These are phyloP conservation scores for Gremmenia infestans DNA, from an alignment of 2,329 filamentous ascomycete species.

Conservation along the genomic window DNA sequence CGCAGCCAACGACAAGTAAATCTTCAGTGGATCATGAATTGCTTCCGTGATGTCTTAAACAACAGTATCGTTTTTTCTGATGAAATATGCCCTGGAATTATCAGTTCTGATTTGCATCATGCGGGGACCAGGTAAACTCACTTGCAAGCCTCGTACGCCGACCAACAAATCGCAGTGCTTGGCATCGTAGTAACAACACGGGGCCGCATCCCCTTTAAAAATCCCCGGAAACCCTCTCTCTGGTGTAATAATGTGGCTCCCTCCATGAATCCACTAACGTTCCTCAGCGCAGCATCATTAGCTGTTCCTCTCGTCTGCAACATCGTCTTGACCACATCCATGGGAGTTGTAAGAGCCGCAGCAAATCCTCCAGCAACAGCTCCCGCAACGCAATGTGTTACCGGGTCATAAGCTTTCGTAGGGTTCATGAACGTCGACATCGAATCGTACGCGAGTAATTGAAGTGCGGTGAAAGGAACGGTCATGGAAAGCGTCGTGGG, in stretches of 20 bases:
- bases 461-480: slow-evolving; percentile 92
- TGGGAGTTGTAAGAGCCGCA: slow-evolving; percentile 86
- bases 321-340: slow-evolving; percentile 98
- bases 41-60: slow-evolving; percentile 15
- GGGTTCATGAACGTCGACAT: slow-evolving; percentile 93
- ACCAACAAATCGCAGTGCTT: slow-evolving; percentile 99
- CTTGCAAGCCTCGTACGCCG: slow-evolving; percentile 65
- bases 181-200: slow-evolving; percentile 95
- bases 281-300: slow-evolving; percentile 62
- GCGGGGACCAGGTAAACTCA: slow-evolving; percentile 36
- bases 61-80: slow-evolving; percentile 44
- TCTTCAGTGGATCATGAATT: neutral
- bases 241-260: slow-evolving; percentile 41
- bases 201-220: slow-evolving; percentile 89
- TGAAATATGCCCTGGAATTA: slow-evolving; percentile 52
- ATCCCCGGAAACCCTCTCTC: slow-evolving; percentile 79
- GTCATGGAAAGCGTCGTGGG: slow-evolving; percentile 98
- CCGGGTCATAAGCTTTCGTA: slow-evolving; percentile 76
- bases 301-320: slow-evolving; percentile 88
- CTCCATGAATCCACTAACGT: slow-evolving; percentile 30
- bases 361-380: slow-evolving; percentile 90
- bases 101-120: slow-evolving; percentile 4
- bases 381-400: slow-evolving; percentile 90
- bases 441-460: slow-evolving; percentile 97
- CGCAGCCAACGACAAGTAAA: neutral